Evolutionary conservation across 108 stramenopile species (phyloP).

Genomic region (Pseudonitzschia pungens): DNA sequence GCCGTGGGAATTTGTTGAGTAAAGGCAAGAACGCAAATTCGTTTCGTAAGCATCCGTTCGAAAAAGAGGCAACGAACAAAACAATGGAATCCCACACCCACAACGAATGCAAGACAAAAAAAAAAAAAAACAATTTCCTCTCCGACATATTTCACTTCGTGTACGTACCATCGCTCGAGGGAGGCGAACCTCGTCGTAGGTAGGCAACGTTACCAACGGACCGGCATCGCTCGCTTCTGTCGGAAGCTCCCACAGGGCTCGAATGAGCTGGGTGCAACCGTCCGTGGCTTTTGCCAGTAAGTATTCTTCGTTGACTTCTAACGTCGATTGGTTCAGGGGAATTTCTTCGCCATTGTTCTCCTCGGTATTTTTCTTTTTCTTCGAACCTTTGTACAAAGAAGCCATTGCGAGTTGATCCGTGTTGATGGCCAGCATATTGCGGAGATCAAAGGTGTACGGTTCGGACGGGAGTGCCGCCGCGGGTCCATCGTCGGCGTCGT

Average conservation of each 20-base stretch:
- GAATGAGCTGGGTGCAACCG: slow-evolving; percentile 74
- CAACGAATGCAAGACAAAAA: too few relatives aligned
- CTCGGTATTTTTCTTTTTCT: slow-evolving; percentile 19
- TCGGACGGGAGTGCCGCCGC: slow-evolving; percentile 52
- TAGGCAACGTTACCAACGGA: slow-evolving; percentile 61
- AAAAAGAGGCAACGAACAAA: too few relatives aligned
- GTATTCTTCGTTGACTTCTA: slow-evolving; percentile 57
- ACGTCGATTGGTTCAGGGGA: slow-evolving; percentile 25
- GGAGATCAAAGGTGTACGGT: slow-evolving; percentile 75
- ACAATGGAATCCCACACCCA: too few relatives aligned
- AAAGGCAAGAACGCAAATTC: slow-evolving; percentile 4
- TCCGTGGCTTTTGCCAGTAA: slow-evolving; percentile 68
- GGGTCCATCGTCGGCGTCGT: slow-evolving; percentile 83
- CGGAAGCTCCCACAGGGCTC: slow-evolving; percentile 74
- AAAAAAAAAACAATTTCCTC: slow-evolving; percentile 2
- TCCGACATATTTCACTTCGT: neutral
- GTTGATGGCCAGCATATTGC: slow-evolving; percentile 82
- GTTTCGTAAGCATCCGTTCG: too few relatives aligned
- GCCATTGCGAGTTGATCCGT: slow-evolving; percentile 89
- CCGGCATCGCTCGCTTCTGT: slow-evolving; percentile 77
- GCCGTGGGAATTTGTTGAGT: neutral
- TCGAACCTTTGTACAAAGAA: slow-evolving; percentile 50
- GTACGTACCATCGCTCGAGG: slow-evolving; percentile 73
- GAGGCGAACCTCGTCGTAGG: slow-evolving; percentile 51
- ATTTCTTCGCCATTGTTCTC: slow-evolving; percentile 27